Base-by-base conservation (phyloP, 1,284 basidiomycete species). In the Ganoderma meredithae region DNA sequence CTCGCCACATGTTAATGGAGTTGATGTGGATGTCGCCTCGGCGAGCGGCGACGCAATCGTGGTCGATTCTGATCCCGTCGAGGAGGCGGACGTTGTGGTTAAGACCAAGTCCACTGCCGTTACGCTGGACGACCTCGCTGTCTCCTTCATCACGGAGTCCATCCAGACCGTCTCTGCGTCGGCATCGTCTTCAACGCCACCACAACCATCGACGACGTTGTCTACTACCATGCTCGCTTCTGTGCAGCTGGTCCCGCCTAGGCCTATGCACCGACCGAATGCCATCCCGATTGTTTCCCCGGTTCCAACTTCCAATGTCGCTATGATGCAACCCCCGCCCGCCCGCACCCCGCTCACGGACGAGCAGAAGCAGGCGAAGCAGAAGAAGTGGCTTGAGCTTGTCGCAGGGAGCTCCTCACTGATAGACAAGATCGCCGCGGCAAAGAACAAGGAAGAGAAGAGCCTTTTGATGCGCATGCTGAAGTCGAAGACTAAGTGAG, bases 341-440 rank as follows among this genome's bases (percentile, higher is more conserved):
- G 25, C 58, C 12, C 40, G 66, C n/a, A 55, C 60, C 15, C 63
- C 59, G 13, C 40, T 63, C 12, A 64, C 58, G 15, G 62, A 64
- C 33, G 64, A 65, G n/a, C 69, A 62, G 74, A 72, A 65, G 72
- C 71, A 60, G 60, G 84, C 84, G 41, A 86, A 86, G 75, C 85
- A 88, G 74, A 81, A 82, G 41, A 82, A 84, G 52, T 81, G 92
- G 55, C 88, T 92, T 72, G 83, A 85, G 58, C 85, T 91, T 69
- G 89, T 94, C 66, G 84, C 88, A 9, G 88, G 92, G 77, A 92
- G 88, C 75, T 94, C 92, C 80, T 76, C 81, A 39, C 78, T 95
- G 55, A 87, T 95, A 81, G 84, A 80, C 27, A 83, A 86, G 72
- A 81, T 91, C n/a, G 75, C 79, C n/a, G 78, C 79, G 63, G 86